These are phyloP conservation scores for Umbilicaria muhlenbergii DNA, from an alignment of 495 filamentous ascomycete genomes.

Conservation along the genomic window DNA sequence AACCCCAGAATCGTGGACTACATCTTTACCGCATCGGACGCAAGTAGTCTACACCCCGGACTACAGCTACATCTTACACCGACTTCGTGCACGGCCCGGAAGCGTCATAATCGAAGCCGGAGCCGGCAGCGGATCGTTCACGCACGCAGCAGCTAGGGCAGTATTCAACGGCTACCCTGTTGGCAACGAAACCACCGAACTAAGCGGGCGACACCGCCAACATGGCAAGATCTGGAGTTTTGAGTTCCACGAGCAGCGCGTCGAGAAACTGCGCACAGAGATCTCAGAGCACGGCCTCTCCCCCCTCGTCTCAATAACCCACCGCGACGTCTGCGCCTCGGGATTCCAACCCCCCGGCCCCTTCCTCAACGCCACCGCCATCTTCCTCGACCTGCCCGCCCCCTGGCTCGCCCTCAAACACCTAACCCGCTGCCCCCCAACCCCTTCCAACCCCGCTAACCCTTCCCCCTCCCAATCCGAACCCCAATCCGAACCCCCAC, in stretches of 20 bases:
- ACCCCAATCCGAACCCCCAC: no score
- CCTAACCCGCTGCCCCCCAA: conserved; percentile 44
- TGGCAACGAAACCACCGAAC: not conserved
- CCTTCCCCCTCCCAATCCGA: conserved; percentile 1
- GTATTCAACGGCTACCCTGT: conserved; percentile 69
- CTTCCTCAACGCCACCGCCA: conserved; percentile 50
- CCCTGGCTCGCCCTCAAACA: conserved; percentile 85
- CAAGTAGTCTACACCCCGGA: conserved; percentile 98
- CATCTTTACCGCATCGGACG: conserved; percentile 78
- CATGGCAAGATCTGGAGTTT: conserved; percentile 79
- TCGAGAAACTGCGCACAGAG: conserved; percentile 55
- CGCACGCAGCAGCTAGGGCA: conserved; percentile 74
- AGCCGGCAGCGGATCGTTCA: conserved; percentile 88
- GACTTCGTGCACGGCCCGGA: conserved; percentile 69
- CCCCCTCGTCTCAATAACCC: conserved; percentile 59
- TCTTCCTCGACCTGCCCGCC: conserved; percentile 89
- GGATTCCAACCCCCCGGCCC: conserved; percentile 48
- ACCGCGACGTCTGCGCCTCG: conserved; percentile 80
- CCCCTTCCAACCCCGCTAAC: not conserved
- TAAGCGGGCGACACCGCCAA: not conserved
- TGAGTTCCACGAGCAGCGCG: conserved; percentile 77
- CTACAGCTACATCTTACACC: conserved; percentile 87
- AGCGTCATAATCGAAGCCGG: conserved; percentile 79
- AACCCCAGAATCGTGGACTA: conserved; percentile 87
- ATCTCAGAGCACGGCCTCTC: conserved; percentile 58